Evolutionary conservation across 2,329 filamentous ascomycete species (phyloP), one percentile per base, ranked within the genome.

Genomic region (Neobulgaria alba): DNA sequence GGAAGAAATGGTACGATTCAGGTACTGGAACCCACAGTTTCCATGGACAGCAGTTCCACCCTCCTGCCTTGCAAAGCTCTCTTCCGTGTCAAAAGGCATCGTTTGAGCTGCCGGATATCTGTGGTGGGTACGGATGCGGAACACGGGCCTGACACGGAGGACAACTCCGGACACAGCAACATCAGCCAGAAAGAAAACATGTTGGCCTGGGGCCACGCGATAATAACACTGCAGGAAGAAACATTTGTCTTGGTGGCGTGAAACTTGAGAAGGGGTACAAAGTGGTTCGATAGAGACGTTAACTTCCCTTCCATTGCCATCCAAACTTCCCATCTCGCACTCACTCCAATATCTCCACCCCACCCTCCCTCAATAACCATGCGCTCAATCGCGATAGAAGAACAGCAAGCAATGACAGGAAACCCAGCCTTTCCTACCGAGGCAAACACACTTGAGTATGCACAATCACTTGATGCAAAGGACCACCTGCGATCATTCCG

Each of bases 401-500:
- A 40, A 29, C 30, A 43, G 16, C 35, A 46, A 32, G 29, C 37
- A 17, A 20, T 15, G 14, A 18, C 43, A 38, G 40, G 31, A 15
- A 56, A 55, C 39, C 58, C 66, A 37, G 57, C 62, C 20, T 77
- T 77, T 46, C 66, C 72, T n/a, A 38, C 59, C 3, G 60, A 72
- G 23, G 68, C 71, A 41, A 65, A 62, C 42, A 64, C 67, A 0
- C 47, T 67, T 4, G 66, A 67, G 4, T 77, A 68, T 57, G 73
- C 74, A 19, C 51, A 61, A 40, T 61, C 63, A 18, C 66, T 84
- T 4, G 82, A 86, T 59, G 61, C 64, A 0, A 66, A 75, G 51
- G 81, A 86, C 55, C 62, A 68, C n/a, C 60, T 87, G 29, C 62
- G 64, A 12, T 64, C 69, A 42, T 71, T 85, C 40, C 74, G 85